Evolutionary conservation across 805 yeast species (phyloP).

Genomic region (Saturnispora bothae): DNA sequence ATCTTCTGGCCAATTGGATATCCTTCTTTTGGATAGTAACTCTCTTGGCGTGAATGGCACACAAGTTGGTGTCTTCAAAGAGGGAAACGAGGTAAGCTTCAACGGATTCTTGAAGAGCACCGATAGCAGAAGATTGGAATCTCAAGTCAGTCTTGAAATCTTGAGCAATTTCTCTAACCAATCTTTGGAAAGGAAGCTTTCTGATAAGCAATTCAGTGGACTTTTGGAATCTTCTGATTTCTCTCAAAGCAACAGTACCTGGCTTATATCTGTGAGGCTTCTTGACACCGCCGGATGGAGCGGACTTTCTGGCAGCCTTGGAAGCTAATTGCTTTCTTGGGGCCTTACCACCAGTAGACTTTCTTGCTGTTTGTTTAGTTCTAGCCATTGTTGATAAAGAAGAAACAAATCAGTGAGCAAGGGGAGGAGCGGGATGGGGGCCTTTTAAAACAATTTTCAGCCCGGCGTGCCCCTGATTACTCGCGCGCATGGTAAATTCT

Average conservation of each 20-base stretch:
- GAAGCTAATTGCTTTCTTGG: conserved; percentile 92
- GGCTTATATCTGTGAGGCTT: conserved; percentile 96
- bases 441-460: neutral
- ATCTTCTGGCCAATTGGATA: conserved; percentile 94
- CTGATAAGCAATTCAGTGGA: conserved; percentile 91
- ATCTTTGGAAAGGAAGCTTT: conserved; percentile 95
- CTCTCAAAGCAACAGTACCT: conserved; percentile 94
- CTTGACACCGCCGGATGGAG: conserved; percentile 91
- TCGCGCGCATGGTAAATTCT: neutral
- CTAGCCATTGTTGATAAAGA: conserved; percentile 53
- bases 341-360: conserved; percentile 92
- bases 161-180: conserved; percentile 92
- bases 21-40: conserved; percentile 98
- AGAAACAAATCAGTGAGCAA: too few relatives aligned
- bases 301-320: conserved; percentile 88
- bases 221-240: conserved; percentile 95
- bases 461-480: conserved; percentile 4
- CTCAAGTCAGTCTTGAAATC: conserved; percentile 89
- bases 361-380: conserved; percentile 92
- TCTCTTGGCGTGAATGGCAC: conserved; percentile 98
- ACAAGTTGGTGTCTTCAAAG: conserved; percentile 96
- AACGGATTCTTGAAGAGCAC: conserved; percentile 97
- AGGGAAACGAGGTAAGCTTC: conserved; percentile 95
- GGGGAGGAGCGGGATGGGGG: conserved; percentile 1
- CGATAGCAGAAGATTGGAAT: conserved; percentile 95